Percentiles rank a stretch among this genome's conserved stretches.
Conservation (phyloP, 75 land plant species). For the Sequoia sempervirens region DNA sequence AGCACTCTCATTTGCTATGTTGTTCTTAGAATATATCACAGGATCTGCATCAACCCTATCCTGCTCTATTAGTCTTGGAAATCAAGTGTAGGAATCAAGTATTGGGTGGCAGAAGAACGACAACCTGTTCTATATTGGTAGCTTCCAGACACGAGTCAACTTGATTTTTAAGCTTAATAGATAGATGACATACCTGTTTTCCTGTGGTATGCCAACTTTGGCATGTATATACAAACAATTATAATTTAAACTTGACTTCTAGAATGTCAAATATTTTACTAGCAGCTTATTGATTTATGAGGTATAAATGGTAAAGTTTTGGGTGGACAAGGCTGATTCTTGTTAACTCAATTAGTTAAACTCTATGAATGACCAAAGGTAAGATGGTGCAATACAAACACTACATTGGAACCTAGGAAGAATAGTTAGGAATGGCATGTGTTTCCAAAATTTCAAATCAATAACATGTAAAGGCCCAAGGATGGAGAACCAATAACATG, state of each 20-base stretch:
- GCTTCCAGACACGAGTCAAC: not conserved
- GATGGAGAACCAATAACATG: too few species aligned
- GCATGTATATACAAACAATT: not conserved
- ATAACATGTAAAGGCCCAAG: not conserved
- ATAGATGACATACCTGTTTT: not conserved
- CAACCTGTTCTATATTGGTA: not conserved
- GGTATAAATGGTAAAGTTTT: not conserved
- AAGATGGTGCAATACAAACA: too few species aligned
- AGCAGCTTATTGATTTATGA: not conserved
- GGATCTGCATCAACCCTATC: not conserved
- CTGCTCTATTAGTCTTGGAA: not conserved
- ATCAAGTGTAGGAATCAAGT: not conserved
- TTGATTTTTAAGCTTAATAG: not conserved
- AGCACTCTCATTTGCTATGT: not conserved
- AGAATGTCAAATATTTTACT: not conserved
- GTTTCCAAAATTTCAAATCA: not conserved
- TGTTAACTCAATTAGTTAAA: not conserved
- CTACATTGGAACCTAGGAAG: not conserved
- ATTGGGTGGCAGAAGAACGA: not conserved
- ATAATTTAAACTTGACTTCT: not conserved
- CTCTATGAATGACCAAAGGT: too few species aligned
- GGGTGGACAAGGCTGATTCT: not conserved
- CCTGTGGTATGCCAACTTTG: not conserved
- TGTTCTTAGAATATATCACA: not conserved
- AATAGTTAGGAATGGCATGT: not conserved